Base-by-base conservation (phyloP, 2,329 filamentous ascomycete genomes). In the Fusarium oxysporum region DNA sequence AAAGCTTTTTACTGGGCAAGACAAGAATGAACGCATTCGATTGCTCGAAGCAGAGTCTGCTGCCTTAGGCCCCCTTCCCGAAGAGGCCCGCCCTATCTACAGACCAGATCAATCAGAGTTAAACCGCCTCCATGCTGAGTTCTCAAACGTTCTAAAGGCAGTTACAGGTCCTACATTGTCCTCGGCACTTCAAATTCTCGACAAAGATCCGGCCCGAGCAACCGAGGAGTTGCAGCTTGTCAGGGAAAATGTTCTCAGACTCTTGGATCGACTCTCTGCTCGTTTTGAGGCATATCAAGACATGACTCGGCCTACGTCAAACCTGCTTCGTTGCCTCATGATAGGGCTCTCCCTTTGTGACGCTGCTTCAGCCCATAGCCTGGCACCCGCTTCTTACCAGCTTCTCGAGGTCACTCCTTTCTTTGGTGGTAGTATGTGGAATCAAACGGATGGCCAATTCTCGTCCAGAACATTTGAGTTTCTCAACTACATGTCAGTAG, bases 201-300 rank as follows among this genome's bases (percentile, higher is more conserved):
- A 75, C 11, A 74, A 70, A 23, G 68, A 74, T 51, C 66, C 75
- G 11, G 40, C 51, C 12, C 70, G 72, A 48, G 74, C 72, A n/a
- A 66, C 65, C 8, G 77, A 78, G 33, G 85, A 88, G 50, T 76
- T 90, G 59, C 80, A 85, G 33, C 83, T 90, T 4, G 81, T 90
- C 21, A 85, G 84, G 60, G 84, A 86, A 68, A 90, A 88, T 61
- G 83, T 96, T n/a, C 83, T 85, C 11, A 90, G 93, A 69, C 89
- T 97, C 43, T 89, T 93, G 55, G 85, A 87, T 60, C 89, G 95
- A 48, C 86, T 99, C 12, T 87, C 86, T 4, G 85, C 89, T 35
- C 87, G 90, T 40, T 97, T 95, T 78, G 88, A 91, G 43, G 90
- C 91, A 19, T 98, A 98, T 77, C 93, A 94, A 68, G 96, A 99